phyloP scores from a whole-genome alignment of 2,329 filamentous ascomycete species.

The Cadophora malorum region DNA sequence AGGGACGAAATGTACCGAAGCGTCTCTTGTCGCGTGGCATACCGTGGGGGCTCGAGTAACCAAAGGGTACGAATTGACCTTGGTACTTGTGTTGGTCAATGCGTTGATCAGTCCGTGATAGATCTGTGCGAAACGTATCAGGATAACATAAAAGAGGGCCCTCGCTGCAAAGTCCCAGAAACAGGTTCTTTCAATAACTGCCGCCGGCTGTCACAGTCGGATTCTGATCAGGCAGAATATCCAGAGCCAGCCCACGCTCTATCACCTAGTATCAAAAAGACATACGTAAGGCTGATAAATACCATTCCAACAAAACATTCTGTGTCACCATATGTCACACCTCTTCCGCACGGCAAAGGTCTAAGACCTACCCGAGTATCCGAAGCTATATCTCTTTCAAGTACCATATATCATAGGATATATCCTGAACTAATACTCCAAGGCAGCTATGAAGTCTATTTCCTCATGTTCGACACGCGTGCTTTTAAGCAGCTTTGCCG shows the following conservation, averaged over 20 bases:
- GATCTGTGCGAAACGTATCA: slow-evolving; percentile 5
- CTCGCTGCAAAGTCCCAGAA: not conserved
- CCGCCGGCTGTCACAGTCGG: not conserved
- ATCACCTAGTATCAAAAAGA: slow-evolving; percentile 9
- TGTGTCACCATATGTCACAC: slow-evolving; percentile 15
- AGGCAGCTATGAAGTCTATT: slow-evolving; percentile 1
- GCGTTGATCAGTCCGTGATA: slow-evolving; percentile 1
- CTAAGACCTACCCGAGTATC: slow-evolving; percentile 13
- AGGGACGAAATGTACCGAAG: slow-evolving; percentile 11
- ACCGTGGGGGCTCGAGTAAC: slow-evolving; percentile 15
- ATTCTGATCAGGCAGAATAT: slow-evolving; percentile 11
- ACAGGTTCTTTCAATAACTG: not conserved
- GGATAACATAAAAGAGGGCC: not conserved
- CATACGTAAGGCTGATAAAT: slow-evolving; percentile 17
- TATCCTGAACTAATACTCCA: slow-evolving; percentile 6
- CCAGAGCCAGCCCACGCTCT: not conserved
- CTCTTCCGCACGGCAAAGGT: slow-evolving; percentile 3
- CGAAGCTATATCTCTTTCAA: slow-evolving; percentile 14
- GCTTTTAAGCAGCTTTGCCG: not conserved
- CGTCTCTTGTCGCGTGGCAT: slow-evolving; percentile 4
- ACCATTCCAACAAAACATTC: slow-evolving; percentile 3
- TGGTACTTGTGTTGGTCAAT: not conserved
- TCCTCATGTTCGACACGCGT: not conserved
- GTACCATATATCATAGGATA: not conserved
- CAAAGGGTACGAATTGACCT: not conserved